Conservation (phyloP, 1,139 yeast genomes). For the Blastobotrys aristatus region DNA sequence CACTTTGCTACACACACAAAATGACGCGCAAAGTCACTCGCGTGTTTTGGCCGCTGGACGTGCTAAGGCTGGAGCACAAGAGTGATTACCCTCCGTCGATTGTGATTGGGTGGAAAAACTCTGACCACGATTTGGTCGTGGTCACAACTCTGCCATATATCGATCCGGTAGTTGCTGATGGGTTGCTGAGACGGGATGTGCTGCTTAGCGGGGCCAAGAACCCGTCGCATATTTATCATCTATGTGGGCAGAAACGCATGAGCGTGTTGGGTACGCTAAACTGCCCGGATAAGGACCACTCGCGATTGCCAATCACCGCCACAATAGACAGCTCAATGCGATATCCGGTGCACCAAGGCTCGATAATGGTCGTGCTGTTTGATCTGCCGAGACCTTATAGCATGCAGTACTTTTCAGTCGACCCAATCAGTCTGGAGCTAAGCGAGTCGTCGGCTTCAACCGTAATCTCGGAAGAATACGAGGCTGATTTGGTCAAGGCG, state of each 20-base stretch:
- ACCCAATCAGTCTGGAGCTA: slow-evolving; percentile 66
- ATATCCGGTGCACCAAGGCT: slow-evolving; percentile 11
- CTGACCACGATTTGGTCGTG: slow-evolving; percentile 31
- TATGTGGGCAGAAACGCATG: slow-evolving; percentile 29
- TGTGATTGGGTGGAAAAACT: slow-evolving; percentile 35
- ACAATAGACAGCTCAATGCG: slow-evolving; percentile 8
- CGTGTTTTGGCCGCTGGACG: slow-evolving; percentile 37
- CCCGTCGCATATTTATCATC: slow-evolving; percentile 27
- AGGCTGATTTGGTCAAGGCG: slow-evolving; percentile 29
- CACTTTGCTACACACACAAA: too few species aligned
- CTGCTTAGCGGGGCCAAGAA: slow-evolving; percentile 25
- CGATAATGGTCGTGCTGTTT: slow-evolving; percentile 46
- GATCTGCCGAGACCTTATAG: slow-evolving; percentile 68
- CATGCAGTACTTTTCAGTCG: slow-evolving; percentile 74
- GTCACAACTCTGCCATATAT: slow-evolving; percentile 33
- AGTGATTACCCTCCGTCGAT: slow-evolving; percentile 26
- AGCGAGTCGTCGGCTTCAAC: slow-evolving; percentile 35
- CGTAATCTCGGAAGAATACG: slow-evolving; percentile 30
- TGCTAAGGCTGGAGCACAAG: slow-evolving; percentile 22
- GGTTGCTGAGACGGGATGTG: slow-evolving; percentile 27
- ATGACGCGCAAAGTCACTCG: too few species aligned
- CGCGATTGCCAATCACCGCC: slow-evolving; percentile 6
- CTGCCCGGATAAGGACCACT: slow-evolving; percentile 6
- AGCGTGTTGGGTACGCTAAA: slow-evolving; percentile 30
- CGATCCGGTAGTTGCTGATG: slow-evolving; percentile 27